Evolutionary conservation across 495 filamentous ascomycete genomes (phyloP).

Genomic region (Aspergillus steynii): DNA sequence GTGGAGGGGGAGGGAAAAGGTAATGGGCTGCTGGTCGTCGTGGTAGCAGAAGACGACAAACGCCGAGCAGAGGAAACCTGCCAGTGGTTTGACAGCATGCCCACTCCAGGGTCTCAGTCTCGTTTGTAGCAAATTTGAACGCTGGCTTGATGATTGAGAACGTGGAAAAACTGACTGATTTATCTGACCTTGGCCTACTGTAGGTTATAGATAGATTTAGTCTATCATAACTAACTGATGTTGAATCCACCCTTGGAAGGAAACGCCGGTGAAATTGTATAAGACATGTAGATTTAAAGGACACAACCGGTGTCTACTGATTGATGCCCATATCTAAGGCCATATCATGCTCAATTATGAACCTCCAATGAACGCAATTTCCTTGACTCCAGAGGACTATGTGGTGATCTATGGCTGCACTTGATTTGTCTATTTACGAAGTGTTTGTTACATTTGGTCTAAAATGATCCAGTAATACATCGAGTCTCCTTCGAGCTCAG

Average conservation of each 20-base stretch:
- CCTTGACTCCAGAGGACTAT: neutral
- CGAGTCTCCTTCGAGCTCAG: neutral
- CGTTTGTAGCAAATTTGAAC: neutral
- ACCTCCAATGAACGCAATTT: too few relatives aligned
- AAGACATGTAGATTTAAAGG: too few relatives aligned
- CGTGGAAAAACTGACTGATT: neutral
- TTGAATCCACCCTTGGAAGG: too few relatives aligned
- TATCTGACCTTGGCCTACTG: neutral
- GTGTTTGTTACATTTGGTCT: neutral
- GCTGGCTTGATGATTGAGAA: too few relatives aligned
- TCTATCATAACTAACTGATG: neutral
- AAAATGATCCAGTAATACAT: neutral
- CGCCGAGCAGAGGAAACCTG: neutral
- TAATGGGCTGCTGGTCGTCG: neutral
- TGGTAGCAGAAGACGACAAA: neutral
- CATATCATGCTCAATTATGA: too few relatives aligned
- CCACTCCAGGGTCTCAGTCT: neutral
- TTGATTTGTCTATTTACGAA: neutral
- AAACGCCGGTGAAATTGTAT: too few relatives aligned
- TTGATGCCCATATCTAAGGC: too few relatives aligned
- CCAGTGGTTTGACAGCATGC: neutral
- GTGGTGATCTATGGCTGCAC: too few relatives aligned
- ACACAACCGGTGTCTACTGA: too few relatives aligned
- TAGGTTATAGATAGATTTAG: neutral
- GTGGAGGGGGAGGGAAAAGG: conserved; percentile 2